Base-by-base conservation (phyloP, 2,329 filamentous ascomycete species). In the Macrophomina phaseolina region DNA sequence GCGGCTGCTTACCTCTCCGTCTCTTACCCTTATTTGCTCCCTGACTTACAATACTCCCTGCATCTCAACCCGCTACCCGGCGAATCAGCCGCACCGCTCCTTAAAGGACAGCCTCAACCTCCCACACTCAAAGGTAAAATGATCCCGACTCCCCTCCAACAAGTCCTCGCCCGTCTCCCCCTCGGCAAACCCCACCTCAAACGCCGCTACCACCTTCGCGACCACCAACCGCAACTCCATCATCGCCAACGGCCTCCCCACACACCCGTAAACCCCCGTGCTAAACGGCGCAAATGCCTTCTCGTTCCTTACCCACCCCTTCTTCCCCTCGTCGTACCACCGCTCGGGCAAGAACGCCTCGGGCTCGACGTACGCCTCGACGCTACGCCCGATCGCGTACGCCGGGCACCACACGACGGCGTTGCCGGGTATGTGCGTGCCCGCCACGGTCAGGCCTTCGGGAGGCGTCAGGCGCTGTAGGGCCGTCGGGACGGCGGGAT, bases 151-250 rank as follows among this genome's bases (percentile, higher is more conserved):
- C 51, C 32, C 23, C 30, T n/a, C 42, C 63, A 65, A 32, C 63
- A 65, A 49, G 28, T 9, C 30, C 40, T 5, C 8, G 6, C 63
- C 63, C 9, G 23, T 36, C 63, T 65, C 64, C 32, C 52, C 64
- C 40, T 18, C 12, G 1, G 64, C 64, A 11, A 65, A 51, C 18
- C 30, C 16, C 67, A 90, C 70, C 68, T 91, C 89, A 68, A 88
- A 91, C 70, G 86, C 68, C 69, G 81, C 90, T 67, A 91, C 72
- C 23, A 87, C 81, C 14, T 89, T 78, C 40, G 89, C 89, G 65
- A 91, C 75, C 2, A 88, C 86, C 5, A 86, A 84, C 45, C 64
- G n/a, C 23, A 66, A 14, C 48, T 66, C 64, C 64, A 66, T 66
- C 45, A 66, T 2, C 55, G 64, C 64, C 16, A 66, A 9, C 46